These are phyloP conservation scores for Syncephalastrum racemosum DNA, from an alignment of 371 early-diverging fungal genomes.

Conservation along the genomic window DNA sequence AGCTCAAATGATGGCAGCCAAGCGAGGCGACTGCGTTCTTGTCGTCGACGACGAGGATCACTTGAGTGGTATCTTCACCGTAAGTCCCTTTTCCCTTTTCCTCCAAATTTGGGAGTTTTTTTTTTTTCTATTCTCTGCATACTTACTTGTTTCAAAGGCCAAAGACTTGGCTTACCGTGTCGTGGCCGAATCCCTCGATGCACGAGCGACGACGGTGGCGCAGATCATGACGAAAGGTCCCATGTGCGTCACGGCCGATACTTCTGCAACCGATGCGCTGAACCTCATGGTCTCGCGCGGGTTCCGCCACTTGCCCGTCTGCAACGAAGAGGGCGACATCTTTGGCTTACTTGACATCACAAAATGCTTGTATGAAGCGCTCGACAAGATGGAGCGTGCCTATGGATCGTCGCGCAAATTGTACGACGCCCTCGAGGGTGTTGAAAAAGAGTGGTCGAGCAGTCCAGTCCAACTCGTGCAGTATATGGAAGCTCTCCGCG, in stretches of 20 bases:
- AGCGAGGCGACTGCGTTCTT: constrained; percentile 91
- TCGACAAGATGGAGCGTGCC: constrained; percentile 90
- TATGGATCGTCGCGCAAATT: constrained; percentile 80
- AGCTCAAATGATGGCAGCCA: constrained; percentile 97
- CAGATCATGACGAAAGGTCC: constrained; percentile 93
- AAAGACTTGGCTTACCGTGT: constrained; percentile 52
- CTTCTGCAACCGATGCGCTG: constrained; percentile 89
- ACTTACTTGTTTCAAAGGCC: constrained; percentile 26
- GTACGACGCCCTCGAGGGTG: constrained; percentile 86
- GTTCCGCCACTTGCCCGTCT: constrained; percentile 87
- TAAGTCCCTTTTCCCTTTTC: constrained; percentile 13
- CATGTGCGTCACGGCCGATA: constrained; percentile 80
- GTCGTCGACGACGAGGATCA: constrained; percentile 91
- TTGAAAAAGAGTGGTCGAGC: constrained; percentile 72
- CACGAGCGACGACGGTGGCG: constrained; percentile 69
- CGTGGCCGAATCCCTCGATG: constrained; percentile 48
- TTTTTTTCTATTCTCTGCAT: background rate
- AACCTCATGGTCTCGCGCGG: constrained; percentile 91
- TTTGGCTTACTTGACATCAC: constrained; percentile 94
- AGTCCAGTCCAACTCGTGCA: constrained; percentile 51
- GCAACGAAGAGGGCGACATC: constrained; percentile 83
- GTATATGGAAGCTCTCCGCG: constrained; percentile 72
- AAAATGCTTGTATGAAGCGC: constrained; percentile 88
- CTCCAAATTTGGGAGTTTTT: background rate
- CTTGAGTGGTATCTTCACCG: constrained; percentile 93